phyloP scores from a whole-genome alignment of 1,139 yeast genomes.

The Neolecta irregularis region DNA sequence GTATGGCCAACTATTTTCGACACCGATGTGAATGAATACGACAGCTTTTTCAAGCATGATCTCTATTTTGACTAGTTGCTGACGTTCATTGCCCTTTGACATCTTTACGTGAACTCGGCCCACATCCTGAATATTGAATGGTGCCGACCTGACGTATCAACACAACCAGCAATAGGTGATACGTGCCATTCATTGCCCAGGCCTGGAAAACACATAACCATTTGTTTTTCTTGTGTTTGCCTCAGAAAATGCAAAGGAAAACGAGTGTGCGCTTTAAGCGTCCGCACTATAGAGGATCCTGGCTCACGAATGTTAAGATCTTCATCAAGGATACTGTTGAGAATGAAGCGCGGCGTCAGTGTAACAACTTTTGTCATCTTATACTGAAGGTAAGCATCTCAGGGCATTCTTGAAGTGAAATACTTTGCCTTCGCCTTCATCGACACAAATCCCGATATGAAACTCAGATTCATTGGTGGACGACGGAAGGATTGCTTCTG shows the following conservation, averaged over 20 bases:
- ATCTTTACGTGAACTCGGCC: conserved; percentile 70
- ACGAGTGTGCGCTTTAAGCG: conserved; percentile 30
- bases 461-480: conserved; percentile 49
- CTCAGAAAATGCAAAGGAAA: conserved; percentile 55
- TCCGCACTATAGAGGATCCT: conserved; percentile 19
- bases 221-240: conserved; percentile 33
- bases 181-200: conserved; percentile 43
- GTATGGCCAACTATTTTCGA: conserved; percentile 82
- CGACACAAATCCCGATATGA: conserved; percentile 57
- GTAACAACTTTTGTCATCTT: conserved; percentile 62
- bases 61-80: conserved; percentile 54
- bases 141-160: conserved; percentile 39
- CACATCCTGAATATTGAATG: conserved; percentile 66
- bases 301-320: conserved; percentile 52
- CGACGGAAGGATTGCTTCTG: conserved; percentile 47
- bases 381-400: conserved; percentile 28
- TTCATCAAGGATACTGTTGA: conserved; percentile 46
- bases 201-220: conserved; percentile 44
- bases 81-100: conserved; percentile 46
- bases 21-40: conserved; percentile 55
- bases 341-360: conserved; percentile 66
- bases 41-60: conserved; percentile 67
- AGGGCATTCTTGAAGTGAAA: conserved; percentile 1
- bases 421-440: conserved; percentile 68
- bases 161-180: neutral